These are phyloP conservation scores for Coffea humblotiana DNA, from an alignment of 305 asterid genomes.

Conservation along the genomic window DNA sequence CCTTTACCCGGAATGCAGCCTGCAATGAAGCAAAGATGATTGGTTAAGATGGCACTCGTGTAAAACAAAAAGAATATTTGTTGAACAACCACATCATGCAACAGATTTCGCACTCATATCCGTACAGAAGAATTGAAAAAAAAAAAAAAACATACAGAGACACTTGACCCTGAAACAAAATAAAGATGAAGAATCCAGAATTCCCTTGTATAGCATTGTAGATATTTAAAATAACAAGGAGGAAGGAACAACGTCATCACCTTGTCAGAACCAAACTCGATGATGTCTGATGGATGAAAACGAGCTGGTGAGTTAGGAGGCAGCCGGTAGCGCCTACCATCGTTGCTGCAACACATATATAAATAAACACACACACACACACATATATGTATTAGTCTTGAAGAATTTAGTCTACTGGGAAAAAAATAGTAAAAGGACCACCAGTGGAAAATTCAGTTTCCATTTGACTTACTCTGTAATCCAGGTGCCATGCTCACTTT, in stretches of 20 bases:
- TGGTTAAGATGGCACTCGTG: not conserved
- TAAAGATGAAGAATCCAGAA: not conserved
- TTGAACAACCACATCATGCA: not conserved
- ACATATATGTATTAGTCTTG: not conserved
- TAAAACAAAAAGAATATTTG: not conserved
- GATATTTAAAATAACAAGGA: not conserved
- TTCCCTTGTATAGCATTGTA: too few species aligned
- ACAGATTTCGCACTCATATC: not conserved
- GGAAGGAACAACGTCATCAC: conserved; percentile 35
- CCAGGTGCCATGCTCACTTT: conserved; percentile 90
- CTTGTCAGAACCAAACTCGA: conserved; percentile 85
- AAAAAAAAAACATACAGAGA: too few species aligned
- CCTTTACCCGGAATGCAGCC: conserved; percentile 79
- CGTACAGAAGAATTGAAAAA: too few species aligned
- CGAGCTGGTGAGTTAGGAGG: conserved; percentile 78
- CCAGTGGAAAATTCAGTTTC: not conserved
- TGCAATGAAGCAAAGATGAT: conserved; percentile 23
- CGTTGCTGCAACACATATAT: conserved; percentile 47
- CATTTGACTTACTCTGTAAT: conserved; percentile 56
- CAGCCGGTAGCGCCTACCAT: conserved; percentile 59
- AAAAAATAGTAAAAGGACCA: not conserved
- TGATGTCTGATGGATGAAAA: conserved; percentile 68
- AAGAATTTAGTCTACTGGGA: conserved; percentile 6
- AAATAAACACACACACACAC: too few species aligned
- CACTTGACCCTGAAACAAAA: not conserved